Evolutionary conservation across 176 grass and related monocot species (phyloP).

Genomic region (Oryza glaberrima): DNA sequence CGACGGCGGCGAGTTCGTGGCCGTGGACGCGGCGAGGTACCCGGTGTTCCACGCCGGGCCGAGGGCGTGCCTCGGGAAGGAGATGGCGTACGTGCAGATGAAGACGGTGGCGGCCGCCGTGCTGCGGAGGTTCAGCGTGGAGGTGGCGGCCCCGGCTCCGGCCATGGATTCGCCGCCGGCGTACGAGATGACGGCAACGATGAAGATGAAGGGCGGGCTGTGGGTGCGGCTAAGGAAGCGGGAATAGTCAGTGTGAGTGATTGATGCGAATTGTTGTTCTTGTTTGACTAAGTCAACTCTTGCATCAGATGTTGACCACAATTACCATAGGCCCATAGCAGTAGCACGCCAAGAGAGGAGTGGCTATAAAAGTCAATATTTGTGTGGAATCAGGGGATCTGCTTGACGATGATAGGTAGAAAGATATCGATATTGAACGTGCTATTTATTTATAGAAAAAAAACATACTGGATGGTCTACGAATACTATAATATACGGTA

Average conservation of each 20-base stretch:
- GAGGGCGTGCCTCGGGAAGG: slow-evolving; percentile 66
- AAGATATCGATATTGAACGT: too few relatives aligned
- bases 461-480: too few relatives aligned
- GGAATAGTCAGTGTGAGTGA: not conserved
- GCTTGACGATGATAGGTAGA: too few relatives aligned
- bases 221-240: not conserved
- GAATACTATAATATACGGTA: too few relatives aligned
- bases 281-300: not conserved
- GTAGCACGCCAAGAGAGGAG: too few relatives aligned
- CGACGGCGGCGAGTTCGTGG: slow-evolving; percentile 46
- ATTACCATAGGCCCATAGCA: too few relatives aligned
- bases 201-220: not conserved
- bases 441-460: too few relatives aligned
- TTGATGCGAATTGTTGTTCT: not conserved
- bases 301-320: not conserved
- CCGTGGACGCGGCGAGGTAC: slow-evolving; percentile 48
- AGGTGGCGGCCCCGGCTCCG: not conserved
- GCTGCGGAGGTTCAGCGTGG: not conserved
- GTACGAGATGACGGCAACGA: not conserved
- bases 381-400: too few relatives aligned
- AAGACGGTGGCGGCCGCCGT: slow-evolving; percentile 39
- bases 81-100: slow-evolving; percentile 93
- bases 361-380: too few relatives aligned
- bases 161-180: not conserved
- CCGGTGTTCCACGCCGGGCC: slow-evolving; percentile 71